Conservation (phyloP, 2,329 filamentous ascomycete species). For the Colletotrichum sp. region DNA sequence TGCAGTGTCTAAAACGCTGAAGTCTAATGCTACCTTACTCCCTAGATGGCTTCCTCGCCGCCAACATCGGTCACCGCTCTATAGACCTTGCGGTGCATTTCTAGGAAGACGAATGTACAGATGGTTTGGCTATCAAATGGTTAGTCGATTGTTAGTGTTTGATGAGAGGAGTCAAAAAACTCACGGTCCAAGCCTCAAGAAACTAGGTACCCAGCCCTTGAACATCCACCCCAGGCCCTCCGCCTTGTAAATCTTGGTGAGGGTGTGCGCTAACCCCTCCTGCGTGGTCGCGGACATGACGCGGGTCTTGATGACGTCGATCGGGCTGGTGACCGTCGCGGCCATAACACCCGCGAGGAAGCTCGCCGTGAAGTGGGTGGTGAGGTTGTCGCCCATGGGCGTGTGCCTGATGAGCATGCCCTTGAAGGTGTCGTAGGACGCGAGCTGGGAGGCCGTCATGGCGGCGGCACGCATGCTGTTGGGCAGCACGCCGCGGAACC, state of each 20-base stretch:
- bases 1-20: conserved; percentile 7
- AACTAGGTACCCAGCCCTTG: conserved; percentile 86
- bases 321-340: conserved; percentile 82
- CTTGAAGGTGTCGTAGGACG: conserved; percentile 87
- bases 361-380: conserved; percentile 79
- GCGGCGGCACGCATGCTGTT: conserved; percentile 83
- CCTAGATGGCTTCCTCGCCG: conserved; percentile 25
- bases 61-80: conserved; percentile 55
- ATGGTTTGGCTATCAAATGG: conserved; percentile 71
- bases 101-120: conserved; percentile 84
- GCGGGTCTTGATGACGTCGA: conserved; percentile 89
- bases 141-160: not conserved
- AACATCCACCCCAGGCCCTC: conserved; percentile 87
- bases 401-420: conserved; percentile 68
- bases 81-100: conserved; percentile 84
- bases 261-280: conserved; percentile 60
- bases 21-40: not conserved
- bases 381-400: conserved; percentile 71
- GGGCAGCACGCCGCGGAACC: conserved; percentile 87
- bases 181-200: conserved; percentile 68
- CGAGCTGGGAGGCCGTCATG: conserved; percentile 86
- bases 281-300: conserved; percentile 73
- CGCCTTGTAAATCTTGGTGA: conserved; percentile 69
- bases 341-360: conserved; percentile 83
- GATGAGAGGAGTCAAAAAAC: conserved; percentile 30